Evolutionary conservation across 345 rosid species (phyloP), one percentile per base, ranked within the genome.

Genomic region (Cardamine chenopodiifolia): DNA sequence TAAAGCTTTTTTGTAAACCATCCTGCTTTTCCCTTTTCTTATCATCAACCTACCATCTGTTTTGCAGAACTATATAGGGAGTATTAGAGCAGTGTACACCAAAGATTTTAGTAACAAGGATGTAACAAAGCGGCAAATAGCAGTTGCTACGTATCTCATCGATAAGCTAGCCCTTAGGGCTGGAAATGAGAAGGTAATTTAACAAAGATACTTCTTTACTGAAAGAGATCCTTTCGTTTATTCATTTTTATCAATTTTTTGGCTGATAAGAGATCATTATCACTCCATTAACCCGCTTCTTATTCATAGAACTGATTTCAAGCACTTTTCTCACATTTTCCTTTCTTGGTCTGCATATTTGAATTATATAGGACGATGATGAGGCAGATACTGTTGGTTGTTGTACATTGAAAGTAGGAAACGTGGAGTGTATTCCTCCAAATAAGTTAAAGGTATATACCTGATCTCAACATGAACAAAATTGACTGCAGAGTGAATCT

Each of bases 321-420:
- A 25, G 40, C 52, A 40, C 12, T 18, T 57, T 26, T 69, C 58
- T 63, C 70, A 54, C 34, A 31, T 34, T 54, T 45, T 54, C 31
- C 59, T 52, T 57, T 48, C 70, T 73, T 14, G 81, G 37, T 64
- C 42, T 17, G 15, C 10, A 50, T 18, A 18, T 61, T 52, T 20
- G 13, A 28, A 28, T 49, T 39, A 4, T 52, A 75, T 82, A 95
- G 99, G 99, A 95, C 71, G 98, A 92, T 70, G 97, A 95, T 75
- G 99, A 95, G 83, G 99, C 99, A 12, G 99, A 95, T 72, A 95
- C 99, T 45, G 99, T 95, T 60, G 99, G 99, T 86, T 95, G 99
- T 81, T 95, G 99, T 77, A 95, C 99, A 4, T 81, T 95, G 69
- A 95, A 92, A 87, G 96, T 95, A 8, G 93, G 88, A 79, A 92